Evolutionary conservation across 31 red algal species (phyloP), one percentile per base, ranked within the genome.

Genomic region (Porphyra umbilicalis): DNA sequence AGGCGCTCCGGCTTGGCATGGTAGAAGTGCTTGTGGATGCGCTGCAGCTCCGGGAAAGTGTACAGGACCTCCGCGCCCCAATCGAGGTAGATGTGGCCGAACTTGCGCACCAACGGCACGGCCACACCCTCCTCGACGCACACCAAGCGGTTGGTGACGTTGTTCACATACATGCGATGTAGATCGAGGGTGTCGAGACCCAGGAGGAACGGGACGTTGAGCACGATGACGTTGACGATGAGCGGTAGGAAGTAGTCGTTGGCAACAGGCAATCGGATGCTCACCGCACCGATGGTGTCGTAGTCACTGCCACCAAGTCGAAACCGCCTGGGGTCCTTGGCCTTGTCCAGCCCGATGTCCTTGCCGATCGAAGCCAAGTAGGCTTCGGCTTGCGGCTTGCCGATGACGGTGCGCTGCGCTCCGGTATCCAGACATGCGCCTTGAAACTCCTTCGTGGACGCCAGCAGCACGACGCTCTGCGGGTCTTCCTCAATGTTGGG

Each of bases 361-460:
- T 29, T 31, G n/a, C 82, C 31, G 0, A 83, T 0, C 35, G 77
- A 35, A 0, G 11, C 30, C 0, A 44, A 83, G 40, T 83, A 83
- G 11, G 82, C 82, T 10, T 0, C n/a, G 33, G 68, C 68, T 80
- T 79, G 82, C 44, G 34, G 32, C 32, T 32, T 74, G n/a, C 82
- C 0, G 0, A 83, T 79, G 38, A 83, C 82, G 32, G 1, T 77
- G 44, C 39, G 82, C 35, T 83, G 38, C 36, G 1, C 82, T 31
- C 82, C 82, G 32, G 1, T 35, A 35, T 83, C 82, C 36, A 83
- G 0, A 83, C 1, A 79, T n/a, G 82, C 82, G 46, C 82, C 82
- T 33, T 32, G 40, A 83, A 74, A 83, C 1, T 83, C 68, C 0
- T 31, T 35, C 15, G 79, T n/a, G n/a, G n/a, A n/a, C n/a, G n/a